Evolutionary conservation across 2,329 filamentous ascomycete species (phyloP), one percentile per base, ranked within the genome.

Genomic region (Colletotrichum sp.): DNA sequence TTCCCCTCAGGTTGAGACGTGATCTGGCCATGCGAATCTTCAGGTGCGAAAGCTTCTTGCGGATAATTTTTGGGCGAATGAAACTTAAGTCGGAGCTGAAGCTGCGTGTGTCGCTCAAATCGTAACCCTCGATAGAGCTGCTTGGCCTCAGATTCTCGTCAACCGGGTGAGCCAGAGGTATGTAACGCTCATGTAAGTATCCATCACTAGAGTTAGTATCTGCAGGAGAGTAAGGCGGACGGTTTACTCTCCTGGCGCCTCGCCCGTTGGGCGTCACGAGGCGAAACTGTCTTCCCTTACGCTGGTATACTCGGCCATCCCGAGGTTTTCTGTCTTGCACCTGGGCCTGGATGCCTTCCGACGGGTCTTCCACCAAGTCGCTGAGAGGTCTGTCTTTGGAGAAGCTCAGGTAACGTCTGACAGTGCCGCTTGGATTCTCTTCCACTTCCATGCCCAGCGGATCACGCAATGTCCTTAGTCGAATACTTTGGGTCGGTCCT

Each of bases 401-500:
- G 14, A 32, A 21, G 18, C 58, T 43, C 12, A 28, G 24, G 28
- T 55, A 8, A 8, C 59, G 58, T 62, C 63, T 65, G 14, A 75
- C 67, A 6, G 73, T 75, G n/a, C 63, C 68, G 52, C 12, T 36
- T 9, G 62, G 24, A 14, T 38, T 36, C 18, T 74, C 52, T 21
- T 38, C 56, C n/a, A 62, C 24, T 2, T 34, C n/a, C 18, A 18
- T 14, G 16, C 14, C 30, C n/a, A 24, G 48, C 6, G 26, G 28
- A 38, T 24, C 32, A 9, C 58, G 75, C 32, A 79, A 77, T 18
- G 78, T 74, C 24, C 78, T 82, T 6, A 80, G 70, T 16, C 81
- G 81, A 55, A 84, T 7, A 70, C 69, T 80, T 84, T 71, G 84
- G 77, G 43, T 52, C 10, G n/a, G n/a, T 28, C 58, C 58, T 36